A percentile compares a stretch with the other conserved stretches of the same genome.
Conservation (phyloP, 2,329 filamentous ascomycete species). For the Arthrocladium fulminans region DNA sequence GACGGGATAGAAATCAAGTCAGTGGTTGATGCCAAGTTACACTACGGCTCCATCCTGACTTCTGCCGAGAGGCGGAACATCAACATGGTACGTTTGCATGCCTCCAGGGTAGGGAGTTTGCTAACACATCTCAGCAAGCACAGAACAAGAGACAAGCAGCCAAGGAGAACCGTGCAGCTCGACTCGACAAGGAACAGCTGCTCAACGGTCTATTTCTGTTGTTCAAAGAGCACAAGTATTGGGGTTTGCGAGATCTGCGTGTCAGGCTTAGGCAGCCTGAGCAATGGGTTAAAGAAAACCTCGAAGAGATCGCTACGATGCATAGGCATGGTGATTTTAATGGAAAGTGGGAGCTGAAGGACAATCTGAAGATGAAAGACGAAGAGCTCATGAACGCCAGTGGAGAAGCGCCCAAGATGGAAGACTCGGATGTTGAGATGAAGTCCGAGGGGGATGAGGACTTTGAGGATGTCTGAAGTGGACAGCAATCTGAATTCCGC, state of each 20-base stretch:
- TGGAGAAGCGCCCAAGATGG: conserved; percentile 18
- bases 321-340: conserved; percentile 23
- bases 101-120: conserved; percentile 19
- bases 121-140: conserved; percentile 12
- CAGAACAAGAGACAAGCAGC: conserved; percentile 36
- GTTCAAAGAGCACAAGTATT: conserved; percentile 82
- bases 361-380: conserved; percentile 29
- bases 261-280: conserved; percentile 75
- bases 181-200: conserved; percentile 81
- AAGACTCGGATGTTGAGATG: conserved; percentile 21
- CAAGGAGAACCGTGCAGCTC: conserved; percentile 74
- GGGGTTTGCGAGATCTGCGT: conserved; percentile 84
- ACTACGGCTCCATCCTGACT: conserved; percentile 25
- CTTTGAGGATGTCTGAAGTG: conserved; percentile 19
- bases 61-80: conserved; percentile 13
- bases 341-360: conserved; percentile 26
- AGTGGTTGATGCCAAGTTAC: background rate
- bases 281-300: conserved; percentile 75
- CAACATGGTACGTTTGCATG: conserved; percentile 15
- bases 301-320: conserved; percentile 44
- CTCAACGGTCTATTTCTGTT: conserved; percentile 74
- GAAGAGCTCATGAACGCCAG: conserved; percentile 21
- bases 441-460: conserved; percentile 21
- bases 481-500: background rate
- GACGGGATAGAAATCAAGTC: conserved; percentile 20